Conservation (phyloP, 805 yeast species). For the Candida awuae region DNA sequence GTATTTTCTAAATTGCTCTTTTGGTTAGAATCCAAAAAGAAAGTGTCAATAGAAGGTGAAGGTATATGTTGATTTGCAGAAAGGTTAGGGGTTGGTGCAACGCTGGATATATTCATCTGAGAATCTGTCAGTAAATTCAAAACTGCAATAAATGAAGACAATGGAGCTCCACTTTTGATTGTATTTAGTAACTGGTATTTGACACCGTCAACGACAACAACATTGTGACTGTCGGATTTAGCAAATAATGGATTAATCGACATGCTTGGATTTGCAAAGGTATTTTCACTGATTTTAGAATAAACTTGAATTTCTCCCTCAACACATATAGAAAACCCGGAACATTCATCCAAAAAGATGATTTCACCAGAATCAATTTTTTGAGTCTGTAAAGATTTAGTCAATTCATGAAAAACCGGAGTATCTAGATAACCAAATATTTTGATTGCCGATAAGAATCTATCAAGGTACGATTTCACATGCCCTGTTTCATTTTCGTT, state of each 20-base stretch:
- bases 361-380: slow-evolving; percentile 71
- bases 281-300: slow-evolving; percentile 38
- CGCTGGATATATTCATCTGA: slow-evolving; percentile 6
- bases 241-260: slow-evolving; percentile 14
- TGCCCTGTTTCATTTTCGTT: slow-evolving; percentile 33
- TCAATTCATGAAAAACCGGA: slow-evolving; percentile 86
- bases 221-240: slow-evolving; percentile 32
- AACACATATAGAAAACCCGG: slow-evolving; percentile 87
- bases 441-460: slow-evolving; percentile 82
- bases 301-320: slow-evolving; percentile 84
- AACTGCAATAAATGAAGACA: slow-evolving; percentile 76
- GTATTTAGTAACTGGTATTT: slow-evolving; percentile 70
- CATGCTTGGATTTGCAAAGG: slow-evolving; percentile 13
- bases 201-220: slow-evolving; percentile 44
- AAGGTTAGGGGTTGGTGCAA: slow-evolving; percentile 11
- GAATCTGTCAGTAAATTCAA: slow-evolving; percentile 51
- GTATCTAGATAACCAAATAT: slow-evolving; percentile 89
- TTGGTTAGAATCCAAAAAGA: slow-evolving; percentile 8
- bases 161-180: slow-evolving; percentile 75
- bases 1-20: neutral
- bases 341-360: slow-evolving; percentile 50
- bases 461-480: slow-evolving; percentile 67
- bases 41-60: slow-evolving; percentile 10
- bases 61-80: slow-evolving; percentile 3
- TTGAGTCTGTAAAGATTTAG: slow-evolving; percentile 86